Evolutionary conservation across 192 early-diverging fungal species (phyloP), one percentile per base, ranked within the genome.

Genomic region (Linnemannia exigua): DNA sequence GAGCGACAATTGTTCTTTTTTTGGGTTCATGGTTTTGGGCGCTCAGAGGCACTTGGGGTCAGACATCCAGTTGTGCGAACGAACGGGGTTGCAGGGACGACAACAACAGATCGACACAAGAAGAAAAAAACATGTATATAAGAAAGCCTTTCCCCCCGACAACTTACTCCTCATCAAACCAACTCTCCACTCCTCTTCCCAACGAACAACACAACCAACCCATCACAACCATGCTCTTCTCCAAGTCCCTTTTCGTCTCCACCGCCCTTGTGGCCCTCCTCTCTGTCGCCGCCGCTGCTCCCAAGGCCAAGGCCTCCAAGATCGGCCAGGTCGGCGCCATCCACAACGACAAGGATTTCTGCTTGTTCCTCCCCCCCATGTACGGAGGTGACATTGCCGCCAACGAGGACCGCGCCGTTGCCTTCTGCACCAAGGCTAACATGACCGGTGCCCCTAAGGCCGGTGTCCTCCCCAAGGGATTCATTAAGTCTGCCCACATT

Each of bases 351-450:
- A 77, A 74, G 17, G 80, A 89, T 12, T 91, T 91, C 69, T 91
- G 90, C 50, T 63, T 90, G 19, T 91, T 91, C 80, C 75, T 91
- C 63, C 90, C 90, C 36, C 90, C 89, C 44, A 76, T 73, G 72
- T 72, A 72, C 35, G 83, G 82, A 25, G 81, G 83, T 31, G 72
- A 63, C 31, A 90, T 91, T 74, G 48, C 88, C 20, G 87, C 77
- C 6, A 90, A 87, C 71, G 91, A 92, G 84, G 80, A 82, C 44
- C 66, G 48, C n/a, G 88, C 88, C 46, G 74, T 89, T 63, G 68
- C 88, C 28, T 86, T 80, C 74, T 89, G 88, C 54, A 87, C 83
- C 31, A 77, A 82, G 70, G 83, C 91, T 31, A 35, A 80, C 31
- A 82, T 86, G 31, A 79, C 88, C 22, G 25, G 73, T 31, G 88